Evolutionary conservation across 768 basidiomycete genomes (phyloP), one percentile per base, ranked within the genome.

Genomic region (Kwoniella sp.): DNA sequence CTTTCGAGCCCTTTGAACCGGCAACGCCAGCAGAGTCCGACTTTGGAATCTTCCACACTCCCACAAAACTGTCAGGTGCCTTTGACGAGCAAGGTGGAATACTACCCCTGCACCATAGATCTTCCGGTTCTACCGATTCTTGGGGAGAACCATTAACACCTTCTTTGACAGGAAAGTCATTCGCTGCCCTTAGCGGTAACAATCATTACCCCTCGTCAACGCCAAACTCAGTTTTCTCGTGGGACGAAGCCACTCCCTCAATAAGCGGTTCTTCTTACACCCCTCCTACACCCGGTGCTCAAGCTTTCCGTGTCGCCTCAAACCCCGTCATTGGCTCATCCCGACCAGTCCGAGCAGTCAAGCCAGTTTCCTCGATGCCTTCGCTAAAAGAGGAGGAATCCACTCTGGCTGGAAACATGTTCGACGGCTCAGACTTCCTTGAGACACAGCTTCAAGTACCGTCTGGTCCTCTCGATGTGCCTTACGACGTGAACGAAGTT

Each of bases 341-440:
- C 38, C 62, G 66, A 20, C 67, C 64, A 53, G 68, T 72, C 30
- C 56, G 66, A 45, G 50, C 65, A 12, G 41, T 74, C 53, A 67
- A 68, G 31, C 58, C 47, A 13, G 50, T 72, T 41, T 28, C 66
- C 8, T 77, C 76, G 38, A 75, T 77, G 76, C 74, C 76, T 20
- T 63, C 74, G 4, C 66, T 77, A 23, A 73, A 66, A 51, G 76
- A 77, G 58, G 75, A 77, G 59, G 72, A 70, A 1, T 63, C 31
- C 20, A 59, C 22, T 25, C 15, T 29, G 8, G 60, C 61, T 3
- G 63, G 60, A 48, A 63, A 59, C 38, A 71, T 71, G 71, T 71
- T 72, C 54, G 71, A 74, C 52, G 71, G 63, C n/a, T 38, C 64
- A 15, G 55, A 54, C 11, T 57, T 62, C 41, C 26, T 61, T 45